Percentiles rank a stretch among this genome's conserved stretches.
Conservation (phyloP, 2,329 filamentous ascomycete genomes). For the Colletotrichum plurivorum region DNA sequence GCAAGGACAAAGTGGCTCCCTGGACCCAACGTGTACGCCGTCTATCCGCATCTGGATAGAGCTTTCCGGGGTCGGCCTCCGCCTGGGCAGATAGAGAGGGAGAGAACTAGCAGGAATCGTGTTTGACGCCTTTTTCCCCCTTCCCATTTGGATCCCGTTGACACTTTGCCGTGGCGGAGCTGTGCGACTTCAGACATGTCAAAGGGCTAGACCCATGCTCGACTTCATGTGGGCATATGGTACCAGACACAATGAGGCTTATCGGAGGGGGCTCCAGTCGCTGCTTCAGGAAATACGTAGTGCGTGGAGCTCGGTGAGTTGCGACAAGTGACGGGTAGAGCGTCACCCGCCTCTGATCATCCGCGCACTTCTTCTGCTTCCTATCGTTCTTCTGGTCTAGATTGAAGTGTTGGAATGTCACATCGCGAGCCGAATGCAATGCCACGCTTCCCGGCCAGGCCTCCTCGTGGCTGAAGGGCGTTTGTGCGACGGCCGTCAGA, state of each 20-base stretch:
- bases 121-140: constrained; percentile 3
- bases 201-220: neutral
- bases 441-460: neutral
- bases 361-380: neutral
- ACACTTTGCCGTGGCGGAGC: constrained; percentile 8
- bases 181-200: constrained; percentile 14
- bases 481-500: neutral
- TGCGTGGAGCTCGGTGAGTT: neutral
- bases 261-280: too few species aligned
- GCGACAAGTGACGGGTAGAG: constrained; percentile 8
- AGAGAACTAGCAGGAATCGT: neutral
- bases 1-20: neutral
- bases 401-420: neutral
- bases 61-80: neutral
- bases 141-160: neutral
- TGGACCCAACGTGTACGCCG: constrained; percentile 1
- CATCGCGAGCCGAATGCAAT: neutral
- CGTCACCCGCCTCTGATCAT: constrained; percentile 14
- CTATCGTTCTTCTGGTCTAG: neutral
- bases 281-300: neutral
- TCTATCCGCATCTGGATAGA: constrained; percentile 5
- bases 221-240: constrained; percentile 2
- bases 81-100: neutral
- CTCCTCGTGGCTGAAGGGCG: constrained; percentile 6
- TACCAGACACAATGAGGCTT: constrained; percentile 7